Evolutionary conservation across 768 basidiomycete genomes (phyloP).

Genomic region (Postia placenta): DNA sequence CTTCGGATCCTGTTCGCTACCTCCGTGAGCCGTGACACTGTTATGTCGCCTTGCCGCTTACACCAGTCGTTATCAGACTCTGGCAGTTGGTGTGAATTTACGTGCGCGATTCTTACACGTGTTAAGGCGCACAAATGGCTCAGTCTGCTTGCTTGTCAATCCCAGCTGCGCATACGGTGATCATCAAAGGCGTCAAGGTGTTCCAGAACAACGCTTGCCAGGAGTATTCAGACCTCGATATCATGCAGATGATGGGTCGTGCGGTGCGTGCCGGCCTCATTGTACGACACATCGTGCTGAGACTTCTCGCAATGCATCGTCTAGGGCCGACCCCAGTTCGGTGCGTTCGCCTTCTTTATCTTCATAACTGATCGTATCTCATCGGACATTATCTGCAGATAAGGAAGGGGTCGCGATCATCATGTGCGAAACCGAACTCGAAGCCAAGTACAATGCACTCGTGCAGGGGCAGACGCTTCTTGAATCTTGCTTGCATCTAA

Average conservation of each 20-base stretch:
- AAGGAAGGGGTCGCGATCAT: conserved; percentile 81
- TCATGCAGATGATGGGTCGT: conserved; percentile 95
- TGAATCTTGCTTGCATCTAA: conserved; percentile 80
- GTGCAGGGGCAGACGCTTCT: conserved; percentile 68
- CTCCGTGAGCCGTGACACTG: conserved; percentile 49
- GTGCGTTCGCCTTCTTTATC: conserved; percentile 34
- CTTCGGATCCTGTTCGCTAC: conserved; percentile 75
- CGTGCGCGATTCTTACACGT: conserved; percentile 42
- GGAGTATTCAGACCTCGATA: conserved; percentile 89
- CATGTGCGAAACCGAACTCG: conserved; percentile 68
- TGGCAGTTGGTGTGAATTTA: conserved; percentile 95
- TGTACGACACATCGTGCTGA: background rate
- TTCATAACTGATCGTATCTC: no score
- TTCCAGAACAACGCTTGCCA: conserved; percentile 63
- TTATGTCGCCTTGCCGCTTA: conserved; percentile 5
- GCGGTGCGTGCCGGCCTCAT: conserved; percentile 47
- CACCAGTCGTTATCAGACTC: conserved; percentile 46
- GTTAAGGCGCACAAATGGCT: background rate
- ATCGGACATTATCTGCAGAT: conserved; percentile 49
- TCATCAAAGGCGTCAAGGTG: conserved; percentile 85
- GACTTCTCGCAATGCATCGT: background rate
- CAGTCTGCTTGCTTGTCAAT: background rate
- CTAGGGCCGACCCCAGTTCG: conserved; percentile 88
- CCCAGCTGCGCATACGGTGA: conserved; percentile 85
- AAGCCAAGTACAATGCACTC: conserved; percentile 65